These are phyloP conservation scores for Lentinula boryana DNA, from an alignment of 768 basidiomycete species.

Conservation along the genomic window DNA sequence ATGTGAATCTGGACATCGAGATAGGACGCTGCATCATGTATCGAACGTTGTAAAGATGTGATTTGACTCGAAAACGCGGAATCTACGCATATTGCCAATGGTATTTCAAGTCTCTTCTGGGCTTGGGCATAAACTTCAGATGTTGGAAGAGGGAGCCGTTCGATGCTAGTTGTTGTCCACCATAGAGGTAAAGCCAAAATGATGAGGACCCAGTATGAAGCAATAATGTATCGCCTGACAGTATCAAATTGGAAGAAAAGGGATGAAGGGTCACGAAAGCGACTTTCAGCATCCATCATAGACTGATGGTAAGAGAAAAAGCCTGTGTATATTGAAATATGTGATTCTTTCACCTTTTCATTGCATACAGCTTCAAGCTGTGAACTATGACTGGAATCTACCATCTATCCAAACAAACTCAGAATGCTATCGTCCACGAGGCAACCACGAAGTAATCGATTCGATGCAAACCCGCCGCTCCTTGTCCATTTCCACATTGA, in stretches of 20 bases:
- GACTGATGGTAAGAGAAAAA: not conserved
- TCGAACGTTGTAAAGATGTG: not conserved
- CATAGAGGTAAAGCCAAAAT: conserved; percentile 81
- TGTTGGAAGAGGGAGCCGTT: conserved; percentile 69
- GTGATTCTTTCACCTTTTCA: too few relatives aligned
- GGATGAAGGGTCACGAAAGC: conserved; percentile 39
- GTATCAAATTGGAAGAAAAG: conserved; percentile 45
- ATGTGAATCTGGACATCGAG: not conserved
- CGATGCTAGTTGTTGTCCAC: conserved; percentile 91
- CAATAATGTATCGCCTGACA: conserved; percentile 55
- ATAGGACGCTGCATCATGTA: not conserved
- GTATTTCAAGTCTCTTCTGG: conserved; percentile 29
- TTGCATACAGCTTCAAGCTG: too few relatives aligned
- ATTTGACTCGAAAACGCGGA: not conserved
- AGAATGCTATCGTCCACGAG: not conserved
- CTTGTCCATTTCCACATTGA: not conserved
- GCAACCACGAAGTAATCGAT: not conserved
- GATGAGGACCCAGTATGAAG: conserved; percentile 74
- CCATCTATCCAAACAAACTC: too few relatives aligned
- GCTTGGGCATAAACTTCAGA: conserved; percentile 50
- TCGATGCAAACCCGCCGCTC: not conserved
- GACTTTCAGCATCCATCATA: not conserved
- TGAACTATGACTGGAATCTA: too few relatives aligned
- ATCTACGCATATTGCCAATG: conserved; percentile 14
- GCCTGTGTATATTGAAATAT: too few relatives aligned